Percentiles rank a stretch among this genome's conserved stretches.
phyloP scores from a whole-genome alignment of 345 rosid species.

The Erysimum cheiranthoides region DNA sequence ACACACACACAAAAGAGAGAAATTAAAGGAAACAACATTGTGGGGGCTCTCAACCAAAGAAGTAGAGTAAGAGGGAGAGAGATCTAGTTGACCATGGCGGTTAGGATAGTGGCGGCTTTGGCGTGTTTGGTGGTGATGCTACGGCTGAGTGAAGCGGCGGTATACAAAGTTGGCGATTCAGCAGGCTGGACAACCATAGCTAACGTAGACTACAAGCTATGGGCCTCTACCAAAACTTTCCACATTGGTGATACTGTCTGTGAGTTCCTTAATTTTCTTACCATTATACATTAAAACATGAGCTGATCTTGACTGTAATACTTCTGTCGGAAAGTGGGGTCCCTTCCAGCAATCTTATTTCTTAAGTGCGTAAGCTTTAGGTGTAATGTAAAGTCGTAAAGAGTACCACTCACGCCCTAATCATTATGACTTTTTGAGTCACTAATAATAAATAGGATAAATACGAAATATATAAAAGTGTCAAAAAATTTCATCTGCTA shows the following conservation, averaged over 20 bases:
- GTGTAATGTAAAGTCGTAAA: constrained; percentile 17
- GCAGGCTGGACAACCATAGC: constrained; percentile 97
- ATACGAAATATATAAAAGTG: neutral
- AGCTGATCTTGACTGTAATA: constrained; percentile 10
- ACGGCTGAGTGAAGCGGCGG: constrained; percentile 53
- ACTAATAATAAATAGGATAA: neutral
- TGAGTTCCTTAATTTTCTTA: constrained; percentile 47
- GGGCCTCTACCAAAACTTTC: constrained; percentile 84
- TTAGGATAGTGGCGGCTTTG: constrained; percentile 23
- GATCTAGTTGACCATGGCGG: constrained; percentile 19
- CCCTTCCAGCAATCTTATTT: constrained; percentile 1
- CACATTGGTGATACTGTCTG: constrained; percentile 72
- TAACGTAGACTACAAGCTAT: constrained; percentile 77
- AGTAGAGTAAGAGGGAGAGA: constrained; percentile 3
- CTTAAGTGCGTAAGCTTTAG: constrained; percentile 17
- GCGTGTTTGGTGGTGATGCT: constrained; percentile 30
- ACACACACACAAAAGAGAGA: constrained; percentile 7
- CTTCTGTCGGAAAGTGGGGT: constrained; percentile 16
- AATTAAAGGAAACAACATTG: constrained; percentile 15
- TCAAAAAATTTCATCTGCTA: neutral
- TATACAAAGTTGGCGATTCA: constrained; percentile 84
- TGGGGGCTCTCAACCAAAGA: constrained; percentile 13
- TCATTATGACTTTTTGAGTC: constrained; percentile 16
- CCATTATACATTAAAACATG: neutral
- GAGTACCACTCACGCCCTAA: constrained; percentile 33